Evolutionary conservation across 345 rosid genomes (phyloP).

Genomic region (Combretum micranthum): DNA sequence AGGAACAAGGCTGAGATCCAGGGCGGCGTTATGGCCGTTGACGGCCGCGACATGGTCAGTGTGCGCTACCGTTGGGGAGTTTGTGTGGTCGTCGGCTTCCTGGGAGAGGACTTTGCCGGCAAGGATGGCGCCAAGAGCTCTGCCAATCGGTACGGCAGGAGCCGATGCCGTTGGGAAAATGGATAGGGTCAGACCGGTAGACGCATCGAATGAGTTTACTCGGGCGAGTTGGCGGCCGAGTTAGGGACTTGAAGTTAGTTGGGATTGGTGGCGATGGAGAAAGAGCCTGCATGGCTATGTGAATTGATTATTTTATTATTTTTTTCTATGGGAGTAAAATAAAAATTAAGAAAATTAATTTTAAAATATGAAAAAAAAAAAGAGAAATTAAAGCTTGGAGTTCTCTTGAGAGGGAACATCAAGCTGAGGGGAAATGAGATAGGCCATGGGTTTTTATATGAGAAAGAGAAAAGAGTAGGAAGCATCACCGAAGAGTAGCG

Average conservation of each 20-base stretch:
- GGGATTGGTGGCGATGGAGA: slow-evolving; percentile 30
- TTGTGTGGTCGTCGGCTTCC: slow-evolving; percentile 21
- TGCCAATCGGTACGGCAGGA: slow-evolving; percentile 58
- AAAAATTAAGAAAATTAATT: neutral
- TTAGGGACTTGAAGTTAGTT: slow-evolving; percentile 12
- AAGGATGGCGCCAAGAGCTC: slow-evolving; percentile 77
- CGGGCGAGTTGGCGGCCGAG: slow-evolving; percentile 7
- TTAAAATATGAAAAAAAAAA: neutral
- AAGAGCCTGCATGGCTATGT: neutral
- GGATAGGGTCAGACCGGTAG: slow-evolving; percentile 40
- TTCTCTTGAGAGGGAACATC: slow-evolving; percentile 47
- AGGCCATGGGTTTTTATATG: slow-evolving; percentile 18
- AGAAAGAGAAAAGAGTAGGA: neutral
- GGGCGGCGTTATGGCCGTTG: slow-evolving; percentile 52
- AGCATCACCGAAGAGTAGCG: neutral
- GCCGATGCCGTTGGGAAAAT: slow-evolving; percentile 43
- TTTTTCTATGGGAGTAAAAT: too few relatives aligned
- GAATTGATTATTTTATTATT: neutral
- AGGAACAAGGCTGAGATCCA: slow-evolving; percentile 53
- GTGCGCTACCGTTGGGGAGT: slow-evolving; percentile 8
- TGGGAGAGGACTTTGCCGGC: slow-evolving; percentile 53
- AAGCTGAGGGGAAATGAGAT: slow-evolving; percentile 31
- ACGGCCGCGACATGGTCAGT: slow-evolving; percentile 42
- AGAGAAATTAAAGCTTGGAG: slow-evolving; percentile 26
- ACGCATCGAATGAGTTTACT: slow-evolving; percentile 18